Evolutionary conservation across 176 grass and related monocot species (phyloP), one percentile per base, ranked within the genome.

Genomic region (Tuctoria greenei): DNA sequence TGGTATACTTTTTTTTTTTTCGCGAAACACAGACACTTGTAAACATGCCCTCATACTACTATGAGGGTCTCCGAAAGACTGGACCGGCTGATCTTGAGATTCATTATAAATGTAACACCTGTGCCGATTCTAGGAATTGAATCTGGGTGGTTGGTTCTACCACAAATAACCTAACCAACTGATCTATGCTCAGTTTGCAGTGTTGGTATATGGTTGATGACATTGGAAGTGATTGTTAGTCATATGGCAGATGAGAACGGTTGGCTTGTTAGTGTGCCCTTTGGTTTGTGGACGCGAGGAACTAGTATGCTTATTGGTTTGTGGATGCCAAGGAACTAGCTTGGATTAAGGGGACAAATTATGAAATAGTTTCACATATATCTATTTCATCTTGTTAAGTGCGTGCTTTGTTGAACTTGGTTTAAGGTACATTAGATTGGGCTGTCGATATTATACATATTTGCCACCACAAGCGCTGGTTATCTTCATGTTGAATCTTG

Each of bases 141-240:
- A n/a, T n/a, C n/a, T n/a, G n/a, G n/a, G n/a, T n/a, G n/a, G n/a
- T n/a, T n/a, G n/a, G n/a, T n/a, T n/a, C n/a, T n/a, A n/a, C n/a
- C n/a, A n/a, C n/a, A n/a, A n/a, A n/a, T n/a, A n/a, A n/a, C n/a
- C n/a, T n/a, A n/a, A n/a, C n/a, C n/a, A n/a, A n/a, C n/a, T n/a
- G n/a, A n/a, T n/a, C n/a, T n/a, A n/a, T n/a, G n/a, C n/a, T n/a
- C n/a, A n/a, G n/a, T n/a, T n/a, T 7, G 23, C 25, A 27, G 3
- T 70, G 56, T 81, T 63, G 0, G 4, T 64, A 12, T 69, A 8
- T 69, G 10, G 56, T 54, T 39, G 77, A 76, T 65, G 28, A 40
- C 17, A 77, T 6, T 18, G 8, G 11, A 27, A 31, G 1, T 75
- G 12, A 25, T 73, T 80, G 6, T 69, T 68, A 54, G 7, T 7